Conservation (phyloP, 2,329 filamentous ascomycete species). For the Juglanconis juglandina region DNA sequence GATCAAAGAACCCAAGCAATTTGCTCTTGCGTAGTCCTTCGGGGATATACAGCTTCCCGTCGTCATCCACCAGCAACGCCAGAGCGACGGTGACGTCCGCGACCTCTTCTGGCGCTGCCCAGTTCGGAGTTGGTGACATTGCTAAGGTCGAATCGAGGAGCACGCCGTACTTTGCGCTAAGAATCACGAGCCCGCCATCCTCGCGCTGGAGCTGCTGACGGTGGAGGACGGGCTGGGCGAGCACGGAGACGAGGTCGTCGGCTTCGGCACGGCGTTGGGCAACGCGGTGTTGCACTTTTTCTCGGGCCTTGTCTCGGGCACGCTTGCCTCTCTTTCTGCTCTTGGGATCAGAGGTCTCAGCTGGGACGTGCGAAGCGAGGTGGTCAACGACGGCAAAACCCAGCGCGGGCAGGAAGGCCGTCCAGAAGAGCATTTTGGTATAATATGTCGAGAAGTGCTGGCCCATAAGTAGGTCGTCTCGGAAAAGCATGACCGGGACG, state of each 20-base stretch:
- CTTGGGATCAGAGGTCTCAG: background rate
- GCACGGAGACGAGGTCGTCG: conserved; percentile 41
- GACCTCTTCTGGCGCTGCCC: conserved; percentile 38
- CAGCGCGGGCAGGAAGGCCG: conserved; percentile 36
- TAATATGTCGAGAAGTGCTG: background rate
- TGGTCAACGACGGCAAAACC: conserved; percentile 37
- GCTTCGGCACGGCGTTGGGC: conserved; percentile 39
- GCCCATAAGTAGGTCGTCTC: background rate
- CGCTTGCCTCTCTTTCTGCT: background rate
- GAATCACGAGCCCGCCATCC: conserved; percentile 42
- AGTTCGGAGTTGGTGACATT: conserved; percentile 9
- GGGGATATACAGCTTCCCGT: conserved; percentile 35
- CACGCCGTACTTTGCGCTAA: conserved; percentile 47
- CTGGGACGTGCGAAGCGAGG: background rate
- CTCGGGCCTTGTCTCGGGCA: conserved; percentile 8
- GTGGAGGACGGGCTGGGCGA: conserved; percentile 37
- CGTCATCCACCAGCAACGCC: conserved; percentile 41
- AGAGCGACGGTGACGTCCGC: conserved; percentile 49
- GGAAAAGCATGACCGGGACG: conserved; percentile 35
- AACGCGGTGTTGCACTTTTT: conserved; percentile 24
- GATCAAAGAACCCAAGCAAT: conserved; percentile 51
- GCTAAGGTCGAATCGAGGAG: background rate
- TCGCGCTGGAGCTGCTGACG: conserved; percentile 34
- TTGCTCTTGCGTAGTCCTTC: conserved; percentile 39
- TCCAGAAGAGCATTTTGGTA: conserved; percentile 35